Evolutionary conservation across 2,329 filamentous ascomycete species (phyloP).

Genomic region (Cadophora sp.): DNA sequence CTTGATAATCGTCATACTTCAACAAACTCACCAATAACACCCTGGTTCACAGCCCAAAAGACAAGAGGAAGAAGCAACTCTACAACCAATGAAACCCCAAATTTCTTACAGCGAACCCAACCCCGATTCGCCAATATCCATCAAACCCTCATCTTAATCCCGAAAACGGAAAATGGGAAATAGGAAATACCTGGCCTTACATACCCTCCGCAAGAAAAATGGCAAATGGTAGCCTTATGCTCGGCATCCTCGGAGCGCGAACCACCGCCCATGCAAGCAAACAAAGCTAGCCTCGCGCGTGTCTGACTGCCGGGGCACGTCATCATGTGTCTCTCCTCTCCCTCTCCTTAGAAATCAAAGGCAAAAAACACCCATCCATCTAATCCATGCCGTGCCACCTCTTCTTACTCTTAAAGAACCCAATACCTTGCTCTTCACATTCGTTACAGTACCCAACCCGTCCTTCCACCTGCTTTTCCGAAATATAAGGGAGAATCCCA

Average conservation of each 20-base stretch:
- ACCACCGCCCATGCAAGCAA: neutral
- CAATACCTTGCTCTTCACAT: neutral
- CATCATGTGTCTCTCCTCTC: slow-evolving; percentile 24
- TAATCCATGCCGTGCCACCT: neutral
- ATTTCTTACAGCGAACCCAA: neutral
- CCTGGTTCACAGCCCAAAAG: too few species aligned
- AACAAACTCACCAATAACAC: neutral
- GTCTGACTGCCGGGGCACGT: slow-evolving; percentile 27
- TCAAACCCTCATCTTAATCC: neutral
- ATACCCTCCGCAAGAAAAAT: neutral
- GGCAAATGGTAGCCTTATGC: slow-evolving; percentile 21
- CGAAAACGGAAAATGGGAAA: slow-evolving; percentile 1
- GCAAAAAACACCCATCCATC: neutral
- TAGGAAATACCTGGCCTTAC: too few species aligned
- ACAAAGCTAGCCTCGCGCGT: slow-evolving; percentile 20
- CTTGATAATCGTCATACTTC: slow-evolving; percentile 1
- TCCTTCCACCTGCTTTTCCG: neutral
- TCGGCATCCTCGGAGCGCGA: slow-evolving; percentile 27
- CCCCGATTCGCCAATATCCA: neutral
- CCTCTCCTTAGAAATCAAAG: slow-evolving; percentile 23
- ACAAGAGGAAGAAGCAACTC: neutral
- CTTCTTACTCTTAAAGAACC: neutral
- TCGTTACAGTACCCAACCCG: neutral
- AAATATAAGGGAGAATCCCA: neutral
- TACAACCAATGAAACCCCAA: neutral